phyloP scores from a whole-genome alignment of 2,329 filamentous ascomycete species.

The Alternaria triticina region DNA sequence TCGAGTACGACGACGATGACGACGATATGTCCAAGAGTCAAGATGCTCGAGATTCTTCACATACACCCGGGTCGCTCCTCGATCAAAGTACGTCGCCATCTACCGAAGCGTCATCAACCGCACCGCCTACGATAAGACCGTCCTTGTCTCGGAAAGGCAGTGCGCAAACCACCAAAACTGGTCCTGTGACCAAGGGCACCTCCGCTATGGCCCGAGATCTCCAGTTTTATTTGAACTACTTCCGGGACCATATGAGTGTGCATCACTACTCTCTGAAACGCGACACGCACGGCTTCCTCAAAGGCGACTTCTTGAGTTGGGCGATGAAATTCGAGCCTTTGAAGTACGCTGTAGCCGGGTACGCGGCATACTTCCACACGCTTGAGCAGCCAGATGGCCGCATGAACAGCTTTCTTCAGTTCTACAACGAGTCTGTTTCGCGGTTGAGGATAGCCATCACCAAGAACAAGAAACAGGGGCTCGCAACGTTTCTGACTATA shows the following conservation, averaged over 20 bases:
- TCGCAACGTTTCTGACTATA: conserved; percentile 83
- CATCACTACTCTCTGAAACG: conserved; percentile 82
- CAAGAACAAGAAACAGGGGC: conserved; percentile 71
- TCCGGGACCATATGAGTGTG: conserved; percentile 75
- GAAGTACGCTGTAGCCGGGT: conserved; percentile 85
- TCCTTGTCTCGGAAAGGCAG: conserved; percentile 43
- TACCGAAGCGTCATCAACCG: conserved; percentile 54
- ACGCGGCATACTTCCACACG: conserved; percentile 85
- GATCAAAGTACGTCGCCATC: conserved; percentile 60
- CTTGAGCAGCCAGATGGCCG: conserved; percentile 73
- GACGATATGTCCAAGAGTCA: conserved; percentile 27
- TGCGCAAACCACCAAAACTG: conserved; percentile 30
- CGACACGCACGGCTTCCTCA: conserved; percentile 76
- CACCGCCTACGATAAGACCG: conserved; percentile 35
- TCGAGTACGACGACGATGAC: conserved; percentile 34
- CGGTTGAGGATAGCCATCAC: conserved; percentile 75
- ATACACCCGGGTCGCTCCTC: conserved; percentile 49
- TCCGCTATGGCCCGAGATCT: conserved; percentile 67
- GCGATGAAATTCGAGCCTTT: conserved; percentile 81
- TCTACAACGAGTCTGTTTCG: conserved; percentile 88
- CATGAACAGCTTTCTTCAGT: conserved; percentile 81
- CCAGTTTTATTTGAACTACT: conserved; percentile 80
- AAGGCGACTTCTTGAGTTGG: conserved; percentile 70
- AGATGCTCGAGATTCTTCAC: conserved; percentile 43
- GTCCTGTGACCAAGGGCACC: conserved; percentile 16